Conservation (phyloP, 2,329 filamentous ascomycete genomes). For the Fusarium dimerum region DNA sequence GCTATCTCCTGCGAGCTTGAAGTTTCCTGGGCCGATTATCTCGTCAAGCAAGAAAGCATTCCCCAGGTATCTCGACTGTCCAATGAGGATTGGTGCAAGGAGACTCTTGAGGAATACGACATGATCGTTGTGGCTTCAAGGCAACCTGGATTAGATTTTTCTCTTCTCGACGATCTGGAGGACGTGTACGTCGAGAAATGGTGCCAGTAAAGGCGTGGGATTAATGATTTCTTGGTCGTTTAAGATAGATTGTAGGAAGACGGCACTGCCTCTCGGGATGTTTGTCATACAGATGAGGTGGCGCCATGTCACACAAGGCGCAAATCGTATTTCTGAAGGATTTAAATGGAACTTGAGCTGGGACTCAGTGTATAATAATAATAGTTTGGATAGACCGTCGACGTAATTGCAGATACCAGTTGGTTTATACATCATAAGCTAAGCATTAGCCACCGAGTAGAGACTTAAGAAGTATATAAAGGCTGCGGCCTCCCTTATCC, state of each 20-base stretch:
- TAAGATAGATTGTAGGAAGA: no score
- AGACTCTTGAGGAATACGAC: slow-evolving; percentile 39
- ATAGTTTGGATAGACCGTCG: background rate
- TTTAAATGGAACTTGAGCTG: background rate
- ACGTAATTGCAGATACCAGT: background rate
- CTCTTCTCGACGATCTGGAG: slow-evolving; percentile 36
- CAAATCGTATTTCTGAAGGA: background rate
- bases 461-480: background rate
- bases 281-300: background rate
- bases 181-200: slow-evolving; percentile 40
- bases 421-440: background rate
- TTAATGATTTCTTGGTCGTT: background rate
- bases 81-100: slow-evolving; percentile 38
- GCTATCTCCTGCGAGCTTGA: slow-evolving; percentile 37
- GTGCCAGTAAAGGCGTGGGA: slow-evolving; percentile 26
- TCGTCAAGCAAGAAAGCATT: slow-evolving; percentile 41
- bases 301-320: background rate
- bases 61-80: slow-evolving; percentile 38
- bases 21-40: slow-evolving; percentile 43
- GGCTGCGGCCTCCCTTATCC: background rate
- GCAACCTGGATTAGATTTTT: slow-evolving; percentile 41
- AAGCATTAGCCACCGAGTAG: background rate
- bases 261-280: background rate
- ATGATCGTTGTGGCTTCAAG: slow-evolving; percentile 43
- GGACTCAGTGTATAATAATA: background rate